phyloP scores from a whole-genome alignment of 257 asterid species.

The Gardenia jasminoides region DNA sequence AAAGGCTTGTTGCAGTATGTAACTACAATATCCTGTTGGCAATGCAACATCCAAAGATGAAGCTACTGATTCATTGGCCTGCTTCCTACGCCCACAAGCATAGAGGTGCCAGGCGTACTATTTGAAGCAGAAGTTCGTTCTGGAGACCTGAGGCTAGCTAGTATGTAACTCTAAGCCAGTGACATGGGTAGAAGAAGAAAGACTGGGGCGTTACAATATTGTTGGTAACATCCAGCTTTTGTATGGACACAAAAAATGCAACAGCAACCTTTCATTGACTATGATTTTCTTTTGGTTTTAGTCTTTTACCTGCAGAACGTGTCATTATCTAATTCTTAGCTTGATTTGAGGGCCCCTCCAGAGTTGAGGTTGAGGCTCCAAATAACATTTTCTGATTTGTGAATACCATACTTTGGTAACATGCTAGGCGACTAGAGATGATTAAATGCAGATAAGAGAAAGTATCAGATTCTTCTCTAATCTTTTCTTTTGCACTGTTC shows the following conservation, averaged over 20 bases:
- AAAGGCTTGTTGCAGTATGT: conserved; percentile 84
- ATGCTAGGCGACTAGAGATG: not conserved
- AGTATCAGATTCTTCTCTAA: not conserved
- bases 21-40: conserved; percentile 11
- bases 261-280: not conserved
- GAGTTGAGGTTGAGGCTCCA: not conserved
- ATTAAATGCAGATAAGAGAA: not conserved
- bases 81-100: not conserved
- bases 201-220: not conserved
- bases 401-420: not conserved
- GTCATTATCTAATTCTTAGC: not conserved
- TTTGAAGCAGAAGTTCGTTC: not conserved
- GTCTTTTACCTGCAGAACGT: not conserved
- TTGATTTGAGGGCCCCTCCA: not conserved
- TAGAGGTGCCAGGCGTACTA: not conserved
- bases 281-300: not conserved
- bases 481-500: not conserved
- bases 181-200: too few relatives aligned
- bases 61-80: not conserved
- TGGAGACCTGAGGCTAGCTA: not conserved
- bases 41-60: not conserved
- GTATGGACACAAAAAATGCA: not conserved
- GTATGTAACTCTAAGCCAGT: not conserved
- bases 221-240: not conserved
- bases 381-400: not conserved